These are phyloP conservation scores for Cyberlindnera subsufficiens DNA, from an alignment of 805 yeast species.

Conservation along the genomic window DNA sequence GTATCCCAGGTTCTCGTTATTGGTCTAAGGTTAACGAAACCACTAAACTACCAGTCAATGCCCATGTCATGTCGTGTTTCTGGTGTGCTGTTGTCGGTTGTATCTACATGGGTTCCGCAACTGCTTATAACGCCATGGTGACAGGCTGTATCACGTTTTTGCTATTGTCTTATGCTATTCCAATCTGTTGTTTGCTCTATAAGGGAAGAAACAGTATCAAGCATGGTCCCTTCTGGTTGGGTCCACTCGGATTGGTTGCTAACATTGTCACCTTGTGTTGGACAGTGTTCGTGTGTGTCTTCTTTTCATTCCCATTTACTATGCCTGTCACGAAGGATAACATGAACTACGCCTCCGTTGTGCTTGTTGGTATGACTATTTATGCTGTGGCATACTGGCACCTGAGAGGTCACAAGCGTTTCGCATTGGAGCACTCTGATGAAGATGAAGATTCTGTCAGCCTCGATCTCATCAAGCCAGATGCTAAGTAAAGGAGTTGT, in stretches of 20 bases:
- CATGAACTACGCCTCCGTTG: conserved; percentile 66
- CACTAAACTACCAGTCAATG: conserved; percentile 52
- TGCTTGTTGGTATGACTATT: conserved; percentile 39
- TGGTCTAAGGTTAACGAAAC: conserved; percentile 42
- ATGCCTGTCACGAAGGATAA: conserved; percentile 55
- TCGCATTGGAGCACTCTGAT: conserved; percentile 22
- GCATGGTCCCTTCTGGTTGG: conserved; percentile 67
- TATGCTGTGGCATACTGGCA: conserved; percentile 51
- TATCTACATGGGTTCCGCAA: conserved; percentile 57
- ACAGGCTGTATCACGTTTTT: conserved; percentile 56
- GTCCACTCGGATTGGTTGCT: conserved; percentile 44
- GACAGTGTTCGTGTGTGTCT: conserved; percentile 53
- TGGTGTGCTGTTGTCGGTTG: conserved; percentile 53
- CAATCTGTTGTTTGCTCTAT: conserved; percentile 40
- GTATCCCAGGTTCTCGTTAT: conserved; percentile 47
- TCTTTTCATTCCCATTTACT: conserved; percentile 59
- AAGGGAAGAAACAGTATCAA: conserved; percentile 46
- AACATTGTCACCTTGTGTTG: conserved; percentile 48
- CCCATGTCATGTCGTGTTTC: conserved; percentile 48
- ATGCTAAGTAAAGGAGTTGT: too few relatives aligned
- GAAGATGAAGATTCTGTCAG: conserved; percentile 1
- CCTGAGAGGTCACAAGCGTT: conserved; percentile 29
- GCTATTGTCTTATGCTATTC: conserved; percentile 52
- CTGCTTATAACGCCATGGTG: conserved; percentile 63
- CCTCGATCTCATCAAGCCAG: background rate